Base-by-base conservation (phyloP, 805 yeast species). In the Kockiozyma suomiensis region DNA sequence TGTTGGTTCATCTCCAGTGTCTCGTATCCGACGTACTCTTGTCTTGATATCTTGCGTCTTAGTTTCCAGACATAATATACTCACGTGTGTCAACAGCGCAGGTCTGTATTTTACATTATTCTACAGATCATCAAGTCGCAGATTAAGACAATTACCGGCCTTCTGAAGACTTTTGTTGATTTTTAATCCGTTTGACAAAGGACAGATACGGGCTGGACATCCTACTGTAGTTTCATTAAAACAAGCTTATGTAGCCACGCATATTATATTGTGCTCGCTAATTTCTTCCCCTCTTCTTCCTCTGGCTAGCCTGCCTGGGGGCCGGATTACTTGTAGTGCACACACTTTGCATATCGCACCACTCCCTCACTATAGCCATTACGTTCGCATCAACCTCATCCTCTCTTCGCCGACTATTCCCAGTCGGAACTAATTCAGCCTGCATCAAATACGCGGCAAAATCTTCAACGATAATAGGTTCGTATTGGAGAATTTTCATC, bases 201-300 rank as follows among this genome's bases (percentile, higher is more conserved):
- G 68, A 65, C 68, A 65, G 68, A 65, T 65, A 65, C 68, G 68
- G 67, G 60, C 56, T 54, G 50, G 17, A 65, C 68, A 65, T 49
- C 19, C n/a, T 15, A n/a, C 21, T 4, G n/a, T 48, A 32, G 30
- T 21, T 8, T 2, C 19, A 38, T 38, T 33, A 13, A n/a, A 17
- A 38, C 21, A 38, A 1, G 3, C 42, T 38, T n/a, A 21, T 38
- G 17, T n/a, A 3, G 17, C 13, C n/a, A n/a, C n/a, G n/a, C n/a
- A n/a, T n/a, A n/a, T n/a, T n/a, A n/a, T n/a, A n/a, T n/a, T n/a
- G n/a, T n/a, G n/a, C n/a, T n/a, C n/a, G 10, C 33, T 30, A 30
- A 6, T n/a, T 37, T 17, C 5, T 26, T 25, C 28, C 33, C 2
- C n/a, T 12, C 28, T 46, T 38, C 48, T 38, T 40, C 46, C 19